Percentiles rank a stretch among this genome's conserved stretches.
Evolutionary conservation across 2,329 filamentous ascomycete genomes (phyloP).

Genomic region (Colletotrichum euphorbiae): DNA sequence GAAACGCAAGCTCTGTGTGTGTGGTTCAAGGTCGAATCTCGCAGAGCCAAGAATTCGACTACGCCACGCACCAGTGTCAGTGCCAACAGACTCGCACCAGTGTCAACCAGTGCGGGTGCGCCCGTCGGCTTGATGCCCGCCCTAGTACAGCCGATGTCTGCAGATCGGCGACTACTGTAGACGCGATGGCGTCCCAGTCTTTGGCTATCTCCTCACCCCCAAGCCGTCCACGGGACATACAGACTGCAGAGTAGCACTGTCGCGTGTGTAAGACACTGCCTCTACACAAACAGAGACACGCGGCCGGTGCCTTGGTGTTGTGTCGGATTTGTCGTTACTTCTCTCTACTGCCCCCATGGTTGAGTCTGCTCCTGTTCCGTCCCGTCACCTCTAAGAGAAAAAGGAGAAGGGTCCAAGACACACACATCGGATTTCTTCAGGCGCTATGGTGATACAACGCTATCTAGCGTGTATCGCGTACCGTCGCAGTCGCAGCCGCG

Average conservation of each 20-base stretch:
- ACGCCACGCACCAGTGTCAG: neutral
- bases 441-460: constrained; percentile 5
- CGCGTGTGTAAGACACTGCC: neutral
- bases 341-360: constrained; percentile 1
- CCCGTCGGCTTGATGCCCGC: constrained; percentile 31
- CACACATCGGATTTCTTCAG: neutral
- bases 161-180: constrained; percentile 37
- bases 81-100: neutral
- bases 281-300: neutral
- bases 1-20: constrained; percentile 22
- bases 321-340: constrained; percentile 23
- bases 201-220: neutral
- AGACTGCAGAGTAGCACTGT: neutral
- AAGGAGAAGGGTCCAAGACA: neutral
- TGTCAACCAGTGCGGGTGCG: constrained; percentile 23
- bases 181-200: constrained; percentile 25
- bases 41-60: constrained; percentile 12
- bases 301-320: constrained; percentile 23
- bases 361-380: neutral
- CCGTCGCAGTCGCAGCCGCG: constrained; percentile 14
- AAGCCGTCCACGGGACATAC: neutral
- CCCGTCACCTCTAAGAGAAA: neutral
- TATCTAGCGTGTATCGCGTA: neutral
- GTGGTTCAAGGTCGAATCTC: neutral
- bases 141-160: constrained; percentile 29